Evolutionary conservation across 2,329 filamentous ascomycete genomes (phyloP).

Genomic region (Penicillium sp.): DNA sequence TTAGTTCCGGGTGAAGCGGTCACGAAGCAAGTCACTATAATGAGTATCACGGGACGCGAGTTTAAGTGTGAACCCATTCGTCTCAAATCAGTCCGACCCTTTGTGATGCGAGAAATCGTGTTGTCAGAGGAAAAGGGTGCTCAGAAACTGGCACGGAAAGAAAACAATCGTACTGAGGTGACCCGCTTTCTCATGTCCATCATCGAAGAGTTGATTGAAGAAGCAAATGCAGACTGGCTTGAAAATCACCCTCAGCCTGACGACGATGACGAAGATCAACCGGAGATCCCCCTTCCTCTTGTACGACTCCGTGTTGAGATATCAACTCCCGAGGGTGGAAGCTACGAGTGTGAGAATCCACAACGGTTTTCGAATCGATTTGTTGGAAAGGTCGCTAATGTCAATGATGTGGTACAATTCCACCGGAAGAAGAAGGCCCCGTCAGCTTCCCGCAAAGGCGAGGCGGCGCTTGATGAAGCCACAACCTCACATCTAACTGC

Average conservation of each 20-base stretch:
- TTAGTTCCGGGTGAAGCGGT: constrained; percentile 87
- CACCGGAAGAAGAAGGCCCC: constrained; percentile 79
- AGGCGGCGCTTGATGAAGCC: constrained; percentile 65
- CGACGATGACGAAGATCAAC: constrained; percentile 57
- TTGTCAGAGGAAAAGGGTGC: constrained; percentile 77
- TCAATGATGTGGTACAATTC: constrained; percentile 91
- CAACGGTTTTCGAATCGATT: constrained; percentile 96
- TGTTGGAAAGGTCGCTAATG: constrained; percentile 86
- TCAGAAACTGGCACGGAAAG: constrained; percentile 75
- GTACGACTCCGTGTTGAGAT: constrained; percentile 91
- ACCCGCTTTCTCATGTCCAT: constrained; percentile 76
- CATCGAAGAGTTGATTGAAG: constrained; percentile 83
- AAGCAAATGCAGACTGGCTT: constrained; percentile 81
- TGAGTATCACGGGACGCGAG: constrained; percentile 80
- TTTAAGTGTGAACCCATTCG: constrained; percentile 81
- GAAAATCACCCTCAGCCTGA: constrained; percentile 69
- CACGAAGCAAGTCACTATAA: constrained; percentile 84
- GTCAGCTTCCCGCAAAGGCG: constrained; percentile 53
- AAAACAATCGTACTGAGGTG: constrained; percentile 80
- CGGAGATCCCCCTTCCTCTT: constrained; percentile 74
- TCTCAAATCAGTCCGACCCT: constrained; percentile 86
- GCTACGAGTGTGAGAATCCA: constrained; percentile 90
- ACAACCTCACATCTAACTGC: constrained; percentile 63
- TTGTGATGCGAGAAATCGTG: constrained; percentile 81
- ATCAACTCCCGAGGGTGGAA: constrained; percentile 79